These are phyloP conservation scores for Antitrichia curtipendula DNA, from an alignment of 225 moss, liverwort and hornwort genomes.

Conservation along the genomic window DNA sequence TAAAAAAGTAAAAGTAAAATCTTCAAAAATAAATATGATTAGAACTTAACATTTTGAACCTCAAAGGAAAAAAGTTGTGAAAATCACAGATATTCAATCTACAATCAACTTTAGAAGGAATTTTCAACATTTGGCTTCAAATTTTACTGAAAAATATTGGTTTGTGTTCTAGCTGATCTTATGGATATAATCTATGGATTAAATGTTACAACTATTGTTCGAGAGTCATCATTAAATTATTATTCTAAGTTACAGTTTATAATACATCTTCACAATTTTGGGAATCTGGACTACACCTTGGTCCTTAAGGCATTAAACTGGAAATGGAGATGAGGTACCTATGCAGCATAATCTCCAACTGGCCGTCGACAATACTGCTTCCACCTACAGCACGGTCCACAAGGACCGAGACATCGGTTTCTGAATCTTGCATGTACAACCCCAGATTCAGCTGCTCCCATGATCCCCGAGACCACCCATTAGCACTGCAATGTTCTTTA, in stretches of 20 bases:
- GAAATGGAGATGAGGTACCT: constrained; percentile 31
- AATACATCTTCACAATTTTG: background rate
- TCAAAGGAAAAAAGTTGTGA: background rate
- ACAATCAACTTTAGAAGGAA: background rate
- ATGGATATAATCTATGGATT: background rate
- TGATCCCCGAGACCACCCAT: background rate
- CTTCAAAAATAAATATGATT: background rate
- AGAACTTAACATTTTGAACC: background rate
- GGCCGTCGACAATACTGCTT: constrained; percentile 63
- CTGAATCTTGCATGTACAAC: constrained; percentile 54
- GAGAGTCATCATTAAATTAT: background rate
- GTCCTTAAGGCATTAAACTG: background rate
- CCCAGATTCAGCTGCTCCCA: constrained; percentile 71
- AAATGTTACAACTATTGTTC: background rate
- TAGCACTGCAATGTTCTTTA: background rate
- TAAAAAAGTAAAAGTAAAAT: background rate
- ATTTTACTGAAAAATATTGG: background rate
- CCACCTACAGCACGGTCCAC: constrained; percentile 84
- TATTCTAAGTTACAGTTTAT: background rate
- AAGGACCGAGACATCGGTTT: constrained; percentile 71
- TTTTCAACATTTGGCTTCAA: background rate
- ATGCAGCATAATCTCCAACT: constrained; percentile 84
- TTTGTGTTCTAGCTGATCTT: background rate
- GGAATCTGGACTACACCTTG: background rate
- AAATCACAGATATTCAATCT: background rate